Conservation (phyloP, 805 yeast genomes). For the Vanderwaltozyma verrucispora region DNA sequence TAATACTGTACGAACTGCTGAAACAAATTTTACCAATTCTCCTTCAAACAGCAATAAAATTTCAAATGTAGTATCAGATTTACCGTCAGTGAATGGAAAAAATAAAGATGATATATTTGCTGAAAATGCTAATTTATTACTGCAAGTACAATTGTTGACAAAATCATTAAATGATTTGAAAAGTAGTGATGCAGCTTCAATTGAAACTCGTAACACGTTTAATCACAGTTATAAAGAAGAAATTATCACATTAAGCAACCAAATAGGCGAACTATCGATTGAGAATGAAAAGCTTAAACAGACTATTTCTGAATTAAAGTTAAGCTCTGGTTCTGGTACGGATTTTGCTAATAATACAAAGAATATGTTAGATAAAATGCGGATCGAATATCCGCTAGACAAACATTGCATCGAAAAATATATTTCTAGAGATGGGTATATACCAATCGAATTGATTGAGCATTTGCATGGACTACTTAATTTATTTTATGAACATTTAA, state of each 20-base stretch:
- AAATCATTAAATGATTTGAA: not conserved
- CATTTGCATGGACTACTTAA: conserved; percentile 9
- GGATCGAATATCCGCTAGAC: conserved; percentile 4
- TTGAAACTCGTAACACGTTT: not conserved
- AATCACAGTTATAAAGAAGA: conserved; percentile 14
- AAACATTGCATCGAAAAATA: conserved; percentile 5
- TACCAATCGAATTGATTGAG: conserved; percentile 1
- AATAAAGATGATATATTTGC: no score
- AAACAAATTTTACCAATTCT: no score
- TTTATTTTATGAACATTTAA: conserved; percentile 6
- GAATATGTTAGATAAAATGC: not conserved
- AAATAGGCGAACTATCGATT: conserved; percentile 21
- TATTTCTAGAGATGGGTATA: conserved; percentile 11
- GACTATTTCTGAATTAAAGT: conserved; percentile 37
- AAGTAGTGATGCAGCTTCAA: not conserved
- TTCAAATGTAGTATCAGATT: not conserved
- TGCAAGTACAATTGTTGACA: not conserved
- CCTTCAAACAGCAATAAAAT: no score
- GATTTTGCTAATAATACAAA: not conserved
- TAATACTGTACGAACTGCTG: no score
- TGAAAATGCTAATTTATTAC: not conserved
- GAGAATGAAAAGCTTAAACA: conserved; percentile 30
- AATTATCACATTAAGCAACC: conserved; percentile 28
- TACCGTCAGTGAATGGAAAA: no score
- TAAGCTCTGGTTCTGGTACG: conserved; percentile 7